Percentiles rank a stretch among this genome's conserved stretches.
Evolutionary conservation across 2,329 filamentous ascomycete genomes (phyloP).

Genomic region (Ceratocystis albifundus): DNA sequence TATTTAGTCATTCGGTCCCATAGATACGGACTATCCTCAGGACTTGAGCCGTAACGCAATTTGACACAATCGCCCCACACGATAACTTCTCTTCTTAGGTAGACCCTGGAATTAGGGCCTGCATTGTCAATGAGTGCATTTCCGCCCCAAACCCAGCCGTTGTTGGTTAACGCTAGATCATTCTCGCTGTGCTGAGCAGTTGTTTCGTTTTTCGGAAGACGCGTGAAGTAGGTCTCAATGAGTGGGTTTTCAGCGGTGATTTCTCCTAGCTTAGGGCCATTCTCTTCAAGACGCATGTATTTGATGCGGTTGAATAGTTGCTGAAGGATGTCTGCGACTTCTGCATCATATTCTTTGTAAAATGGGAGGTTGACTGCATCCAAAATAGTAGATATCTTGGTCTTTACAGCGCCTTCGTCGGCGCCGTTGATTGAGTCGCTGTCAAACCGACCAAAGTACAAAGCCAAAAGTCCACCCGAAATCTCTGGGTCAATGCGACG

Average conservation of each 20-base stretch:
- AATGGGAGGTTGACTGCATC: constrained; percentile 78
- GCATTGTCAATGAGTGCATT: constrained; percentile 92
- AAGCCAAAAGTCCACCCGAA: constrained; percentile 40
- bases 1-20: constrained; percentile 97
- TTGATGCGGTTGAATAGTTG: constrained; percentile 92
- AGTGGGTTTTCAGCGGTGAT: constrained; percentile 68
- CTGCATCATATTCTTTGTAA: constrained; percentile 83
- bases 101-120: constrained; percentile 78
- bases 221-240: constrained; percentile 90
- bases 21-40: constrained; percentile 78
- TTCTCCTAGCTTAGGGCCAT: constrained; percentile 75
- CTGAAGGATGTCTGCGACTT: constrained; percentile 71
- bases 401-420: constrained; percentile 36
- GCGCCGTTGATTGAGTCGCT: constrained; percentile 30
- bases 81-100: constrained; percentile 89
- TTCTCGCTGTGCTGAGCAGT: constrained; percentile 66
- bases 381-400: constrained; percentile 52
- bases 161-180: constrained; percentile 77
- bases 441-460: constrained; percentile 40
- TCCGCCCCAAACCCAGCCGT: constrained; percentile 97
- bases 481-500: constrained; percentile 58
- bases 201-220: constrained; percentile 64
- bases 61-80: constrained; percentile 99
- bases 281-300: constrained; percentile 82
- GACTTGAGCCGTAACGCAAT: constrained; percentile 70